Conservation (phyloP, 306 rosid genomes). For the Trifolium subterraneum region DNA sequence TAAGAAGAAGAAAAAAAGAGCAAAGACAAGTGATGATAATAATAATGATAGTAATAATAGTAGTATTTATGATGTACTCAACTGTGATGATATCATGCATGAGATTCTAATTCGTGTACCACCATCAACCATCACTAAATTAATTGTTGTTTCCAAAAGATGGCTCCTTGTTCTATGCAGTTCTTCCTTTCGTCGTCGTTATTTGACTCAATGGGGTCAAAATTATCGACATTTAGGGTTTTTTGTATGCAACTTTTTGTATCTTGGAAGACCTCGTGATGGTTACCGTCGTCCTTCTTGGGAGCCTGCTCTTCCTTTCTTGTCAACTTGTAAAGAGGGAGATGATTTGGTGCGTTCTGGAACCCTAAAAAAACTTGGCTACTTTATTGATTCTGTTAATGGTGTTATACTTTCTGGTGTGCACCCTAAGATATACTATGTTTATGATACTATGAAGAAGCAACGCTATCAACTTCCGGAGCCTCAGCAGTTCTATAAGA, state of each 20-base stretch:
- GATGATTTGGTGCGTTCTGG: conserved; percentile 69
- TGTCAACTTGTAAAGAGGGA: conserved; percentile 78
- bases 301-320: conserved; percentile 72
- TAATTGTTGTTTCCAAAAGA: conserved; percentile 62
- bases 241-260: conserved; percentile 66
- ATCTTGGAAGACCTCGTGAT: conserved; percentile 65
- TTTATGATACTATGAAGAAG: conserved; percentile 65
- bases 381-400: conserved; percentile 68
- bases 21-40: conserved; percentile 39
- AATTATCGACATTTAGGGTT: conserved; percentile 69
- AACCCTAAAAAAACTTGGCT: conserved; percentile 64
- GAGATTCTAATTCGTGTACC: conserved; percentile 72
- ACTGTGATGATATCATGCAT: conserved; percentile 70
- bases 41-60: background rate
- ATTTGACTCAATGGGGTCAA: conserved; percentile 56
- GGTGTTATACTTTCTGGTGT: conserved; percentile 75
- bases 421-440: conserved; percentile 68
- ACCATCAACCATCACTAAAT: conserved; percentile 54
- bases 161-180: conserved; percentile 68
- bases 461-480: conserved; percentile 57
- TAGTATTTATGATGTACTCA: conserved; percentile 55
- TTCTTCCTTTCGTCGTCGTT: conserved; percentile 56
- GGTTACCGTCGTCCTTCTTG: conserved; percentile 63
- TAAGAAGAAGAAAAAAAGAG: background rate
- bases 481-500: conserved; percentile 70